phyloP scores from a whole-genome alignment of 768 basidiomycete species.

The Macrocybe gigantea region DNA sequence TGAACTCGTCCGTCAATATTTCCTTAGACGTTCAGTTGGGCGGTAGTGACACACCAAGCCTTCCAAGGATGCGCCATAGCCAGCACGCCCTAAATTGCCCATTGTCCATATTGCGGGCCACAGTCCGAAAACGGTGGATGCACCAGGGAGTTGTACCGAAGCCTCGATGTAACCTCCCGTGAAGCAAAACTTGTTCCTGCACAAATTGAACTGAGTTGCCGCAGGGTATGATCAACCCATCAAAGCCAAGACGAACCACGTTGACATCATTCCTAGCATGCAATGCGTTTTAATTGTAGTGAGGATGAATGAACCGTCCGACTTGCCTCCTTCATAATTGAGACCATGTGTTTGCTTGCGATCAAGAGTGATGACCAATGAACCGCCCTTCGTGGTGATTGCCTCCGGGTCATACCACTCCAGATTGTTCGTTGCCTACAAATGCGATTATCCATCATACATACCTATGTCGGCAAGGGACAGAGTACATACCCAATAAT shows the following conservation, averaged over 20 bases:
- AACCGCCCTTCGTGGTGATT: slow-evolving; percentile 68
- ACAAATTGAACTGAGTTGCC: slow-evolving; percentile 15
- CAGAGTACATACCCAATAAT: slow-evolving; percentile 56
- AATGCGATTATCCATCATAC: slow-evolving; percentile 11
- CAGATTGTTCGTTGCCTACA: slow-evolving; percentile 53
- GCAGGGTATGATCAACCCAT: slow-evolving; percentile 11
- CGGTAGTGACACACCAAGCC: slow-evolving; percentile 49
- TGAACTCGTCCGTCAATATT: background rate
- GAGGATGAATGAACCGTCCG: slow-evolving; percentile 16
- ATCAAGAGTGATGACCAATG: slow-evolving; percentile 66
- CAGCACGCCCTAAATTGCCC: slow-evolving; percentile 68
- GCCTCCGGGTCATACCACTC: slow-evolving; percentile 88
- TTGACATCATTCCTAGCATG: slow-evolving; percentile 35
- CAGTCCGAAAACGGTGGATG: slow-evolving; percentile 55
- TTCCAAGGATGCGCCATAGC: slow-evolving; percentile 80
- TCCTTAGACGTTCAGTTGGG: background rate
- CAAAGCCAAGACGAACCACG: slow-evolving; percentile 24
- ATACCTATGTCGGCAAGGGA: background rate
- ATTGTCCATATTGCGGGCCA: slow-evolving; percentile 86
- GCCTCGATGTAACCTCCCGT: slow-evolving; percentile 75
- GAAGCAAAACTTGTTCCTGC: slow-evolving; percentile 87
- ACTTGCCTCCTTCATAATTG: slow-evolving; percentile 61
- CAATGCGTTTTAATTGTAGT: slow-evolving; percentile 14
- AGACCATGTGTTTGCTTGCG: slow-evolving; percentile 61
- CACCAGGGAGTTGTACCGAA: slow-evolving; percentile 59